phyloP scores from a whole-genome alignment of 1,284 basidiomycete genomes.

The Malassezia caprae region DNA sequence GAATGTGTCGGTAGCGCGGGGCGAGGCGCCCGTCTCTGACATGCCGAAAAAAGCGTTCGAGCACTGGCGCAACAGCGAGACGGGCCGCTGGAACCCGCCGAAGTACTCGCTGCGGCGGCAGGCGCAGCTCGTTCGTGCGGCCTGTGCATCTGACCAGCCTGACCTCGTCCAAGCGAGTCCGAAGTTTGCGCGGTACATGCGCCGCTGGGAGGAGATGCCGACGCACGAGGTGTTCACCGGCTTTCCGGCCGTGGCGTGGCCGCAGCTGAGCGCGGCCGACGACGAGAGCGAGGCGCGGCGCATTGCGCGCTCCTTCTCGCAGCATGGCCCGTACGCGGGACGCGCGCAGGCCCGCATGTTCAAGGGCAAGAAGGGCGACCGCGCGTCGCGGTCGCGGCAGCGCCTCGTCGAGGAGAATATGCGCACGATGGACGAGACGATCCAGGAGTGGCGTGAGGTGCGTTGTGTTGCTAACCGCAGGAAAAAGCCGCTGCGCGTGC shows the following conservation, averaged over 20 bases:
- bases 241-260: neutral
- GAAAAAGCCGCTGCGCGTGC: slow-evolving; percentile 9
- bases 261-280: neutral
- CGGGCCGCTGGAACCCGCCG: slow-evolving; percentile 29
- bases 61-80: slow-evolving; percentile 14
- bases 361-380: slow-evolving; percentile 29
- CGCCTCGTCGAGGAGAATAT: slow-evolving; percentile 19
- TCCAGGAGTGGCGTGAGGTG: slow-evolving; percentile 26
- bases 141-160: slow-evolving; percentile 13
- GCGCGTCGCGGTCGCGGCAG: slow-evolving; percentile 13
- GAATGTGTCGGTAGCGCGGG: neutral
- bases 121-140: slow-evolving; percentile 24
- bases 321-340: slow-evolving; percentile 27
- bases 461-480: slow-evolving; percentile 6
- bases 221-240: slow-evolving; percentile 17
- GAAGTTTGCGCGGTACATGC: slow-evolving; percentile 12
- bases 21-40: slow-evolving; percentile 1
- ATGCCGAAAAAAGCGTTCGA: slow-evolving; percentile 6
- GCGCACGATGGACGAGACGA: slow-evolving; percentile 18
- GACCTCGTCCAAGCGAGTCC: slow-evolving; percentile 16
- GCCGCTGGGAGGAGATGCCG: slow-evolving; percentile 16
- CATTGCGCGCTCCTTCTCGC: slow-evolving; percentile 14
- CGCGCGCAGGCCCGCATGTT: slow-evolving; percentile 22
- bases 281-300: slow-evolving; percentile 16
- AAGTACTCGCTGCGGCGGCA: slow-evolving; percentile 28